Evolutionary conservation across 2,329 filamentous ascomycete genomes (phyloP).

Genomic region (Rutstroemia sydowiana): DNA sequence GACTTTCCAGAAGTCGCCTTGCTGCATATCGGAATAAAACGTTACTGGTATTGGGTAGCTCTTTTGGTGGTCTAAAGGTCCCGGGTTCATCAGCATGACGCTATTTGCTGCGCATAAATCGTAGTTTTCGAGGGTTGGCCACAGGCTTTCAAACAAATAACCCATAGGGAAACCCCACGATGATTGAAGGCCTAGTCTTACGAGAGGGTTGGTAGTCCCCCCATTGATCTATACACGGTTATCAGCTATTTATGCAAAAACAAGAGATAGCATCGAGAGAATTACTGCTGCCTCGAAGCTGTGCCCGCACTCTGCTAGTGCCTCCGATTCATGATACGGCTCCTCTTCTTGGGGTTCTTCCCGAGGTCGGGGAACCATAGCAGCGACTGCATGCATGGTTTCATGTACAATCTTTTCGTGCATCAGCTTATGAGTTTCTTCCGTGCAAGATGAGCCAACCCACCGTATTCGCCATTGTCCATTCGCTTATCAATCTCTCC

Average conservation of each 20-base stretch:
- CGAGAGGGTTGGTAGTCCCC: neutral
- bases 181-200: neutral
- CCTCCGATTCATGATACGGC: slow-evolving; percentile 13
- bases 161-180: slow-evolving; percentile 8
- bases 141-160: slow-evolving; percentile 12
- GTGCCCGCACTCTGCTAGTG: slow-evolving; percentile 15
- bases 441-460: neutral
- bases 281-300: slow-evolving; percentile 17
- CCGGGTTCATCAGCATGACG: slow-evolving; percentile 10
- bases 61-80: neutral
- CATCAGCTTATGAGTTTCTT: too few species aligned
- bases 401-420: slow-evolving; percentile 12
- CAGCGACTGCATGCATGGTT: slow-evolving; percentile 12
- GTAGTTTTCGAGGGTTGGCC: slow-evolving; percentile 1
- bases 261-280: neutral
- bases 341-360: neutral
- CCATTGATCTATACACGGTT: neutral
- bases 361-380: neutral
- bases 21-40: slow-evolving; percentile 19
- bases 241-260: neutral
- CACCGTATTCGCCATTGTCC: slow-evolving; percentile 14
- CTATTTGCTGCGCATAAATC: neutral
- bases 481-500: slow-evolving; percentile 1
- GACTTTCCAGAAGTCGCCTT: slow-evolving; percentile 18
- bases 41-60: slow-evolving; percentile 14